These are phyloP conservation scores for Vigna unguiculata DNA, from an alignment of 306 rosid genomes.

Conservation along the genomic window DNA sequence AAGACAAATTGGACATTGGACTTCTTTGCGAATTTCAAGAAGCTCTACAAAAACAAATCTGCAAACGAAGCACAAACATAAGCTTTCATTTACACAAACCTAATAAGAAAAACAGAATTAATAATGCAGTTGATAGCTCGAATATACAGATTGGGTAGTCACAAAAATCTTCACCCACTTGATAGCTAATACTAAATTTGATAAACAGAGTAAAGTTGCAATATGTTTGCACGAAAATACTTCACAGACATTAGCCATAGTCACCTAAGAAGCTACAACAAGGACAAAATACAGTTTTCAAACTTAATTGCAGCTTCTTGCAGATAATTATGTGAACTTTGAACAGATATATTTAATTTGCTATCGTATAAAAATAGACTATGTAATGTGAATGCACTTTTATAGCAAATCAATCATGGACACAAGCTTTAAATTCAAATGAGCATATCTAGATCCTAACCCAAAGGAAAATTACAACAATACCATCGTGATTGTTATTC, in stretches of 20 bases:
- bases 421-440: background rate
- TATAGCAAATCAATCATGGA: background rate
- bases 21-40: conserved; percentile 78
- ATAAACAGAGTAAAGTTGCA: background rate
- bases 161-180: conserved; percentile 7
- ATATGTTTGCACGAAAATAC: background rate
- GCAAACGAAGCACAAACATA: conserved; percentile 49
- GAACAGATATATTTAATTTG: background rate
- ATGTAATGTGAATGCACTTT: background rate
- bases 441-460: background rate
- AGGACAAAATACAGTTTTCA: conserved; percentile 10
- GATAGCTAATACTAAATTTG: background rate
- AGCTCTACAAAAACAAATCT: conserved; percentile 72
- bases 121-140: conserved; percentile 20
- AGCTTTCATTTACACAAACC: conserved; percentile 27
- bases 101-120: conserved; percentile 16
- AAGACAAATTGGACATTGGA: conserved; percentile 96
- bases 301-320: conserved; percentile 1
- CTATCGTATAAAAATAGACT: background rate
- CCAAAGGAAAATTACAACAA: background rate
- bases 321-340: conserved; percentile 4
- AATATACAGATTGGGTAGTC: conserved; percentile 1
- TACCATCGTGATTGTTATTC: background rate
- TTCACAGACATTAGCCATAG: background rate
- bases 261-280: conserved; percentile 16